A percentile compares a stretch with the other conserved stretches of the same genome.
phyloP scores from a whole-genome alignment of 768 basidiomycete species.

The Termitomyces bulborhizus region DNA sequence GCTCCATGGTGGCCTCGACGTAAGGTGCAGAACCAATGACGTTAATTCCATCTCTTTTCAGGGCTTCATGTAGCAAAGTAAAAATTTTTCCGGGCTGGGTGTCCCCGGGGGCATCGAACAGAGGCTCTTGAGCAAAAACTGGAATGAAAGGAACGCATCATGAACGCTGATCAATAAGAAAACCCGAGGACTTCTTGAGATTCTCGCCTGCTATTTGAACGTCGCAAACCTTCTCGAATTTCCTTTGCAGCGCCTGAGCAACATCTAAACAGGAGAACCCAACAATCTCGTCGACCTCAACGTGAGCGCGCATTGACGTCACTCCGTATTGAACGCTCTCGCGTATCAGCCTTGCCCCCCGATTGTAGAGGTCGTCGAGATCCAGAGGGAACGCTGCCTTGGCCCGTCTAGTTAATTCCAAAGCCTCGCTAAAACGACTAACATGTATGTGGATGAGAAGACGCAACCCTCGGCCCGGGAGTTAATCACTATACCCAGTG shows the following conservation, averaged over 20 bases:
- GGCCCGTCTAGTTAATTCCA: slow-evolving; percentile 42
- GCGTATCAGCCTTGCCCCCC: slow-evolving; percentile 47
- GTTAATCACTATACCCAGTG: slow-evolving; percentile 36
- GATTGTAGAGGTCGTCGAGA: slow-evolving; percentile 38
- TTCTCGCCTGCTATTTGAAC: slow-evolving; percentile 51
- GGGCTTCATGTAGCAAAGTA: slow-evolving; percentile 37
- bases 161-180: slow-evolving; percentile 9
- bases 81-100: slow-evolving; percentile 38
- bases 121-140: slow-evolving; percentile 61
- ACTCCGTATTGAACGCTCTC: slow-evolving; percentile 59
- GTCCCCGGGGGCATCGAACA: slow-evolving; percentile 33
- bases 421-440: slow-evolving; percentile 53
- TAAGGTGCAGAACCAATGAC: slow-evolving; percentile 63
- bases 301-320: slow-evolving; percentile 61
- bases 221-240: slow-evolving; percentile 41
- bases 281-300: slow-evolving; percentile 56
- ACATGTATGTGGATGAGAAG: slow-evolving; percentile 6
- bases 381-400: slow-evolving; percentile 43
- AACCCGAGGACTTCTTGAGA: slow-evolving; percentile 5
- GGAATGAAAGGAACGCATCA: slow-evolving; percentile 1
- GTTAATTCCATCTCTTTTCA: slow-evolving; percentile 31
- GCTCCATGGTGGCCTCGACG: slow-evolving; percentile 44
- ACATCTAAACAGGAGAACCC: slow-evolving; percentile 47
- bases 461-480: not conserved
- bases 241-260: slow-evolving; percentile 40